These are phyloP conservation scores for Erodium trifolium DNA, from an alignment of 441 rosid genomes.

Conservation along the genomic window DNA sequence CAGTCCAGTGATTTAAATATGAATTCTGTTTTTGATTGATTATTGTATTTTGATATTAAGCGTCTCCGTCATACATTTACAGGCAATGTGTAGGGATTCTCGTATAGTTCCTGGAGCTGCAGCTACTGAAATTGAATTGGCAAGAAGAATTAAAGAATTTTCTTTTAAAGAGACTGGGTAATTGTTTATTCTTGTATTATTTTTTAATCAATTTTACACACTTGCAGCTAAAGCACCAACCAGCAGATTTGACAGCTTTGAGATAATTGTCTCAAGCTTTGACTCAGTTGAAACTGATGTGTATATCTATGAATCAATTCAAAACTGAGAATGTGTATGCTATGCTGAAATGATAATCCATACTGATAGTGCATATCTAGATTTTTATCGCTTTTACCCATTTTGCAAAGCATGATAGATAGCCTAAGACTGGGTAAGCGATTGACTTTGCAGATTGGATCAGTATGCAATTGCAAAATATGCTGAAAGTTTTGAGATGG, in stretches of 20 bases:
- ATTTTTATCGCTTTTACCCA: not conserved
- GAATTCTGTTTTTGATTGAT: not conserved
- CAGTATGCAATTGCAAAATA: conserved; percentile 93
- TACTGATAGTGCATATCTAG: conserved; percentile 1
- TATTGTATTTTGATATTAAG: not conserved
- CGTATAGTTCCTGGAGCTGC: conserved; percentile 95
- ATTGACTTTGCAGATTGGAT: conserved; percentile 62
- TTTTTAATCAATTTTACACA: not conserved
- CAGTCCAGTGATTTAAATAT: not conserved
- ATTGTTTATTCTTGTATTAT: conserved; percentile 9
- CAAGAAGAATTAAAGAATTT: conserved; percentile 87
- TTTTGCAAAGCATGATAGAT: not conserved
- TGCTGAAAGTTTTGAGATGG: conserved; percentile 98
- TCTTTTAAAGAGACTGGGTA: conserved; percentile 96
- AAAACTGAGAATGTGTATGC: not conserved
- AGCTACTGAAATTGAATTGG: conserved; percentile 97
- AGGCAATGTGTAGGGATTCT: conserved; percentile 99
- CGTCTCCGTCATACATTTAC: conserved; percentile 18
- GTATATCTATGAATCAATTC: not conserved
- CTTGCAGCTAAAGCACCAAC: not conserved
- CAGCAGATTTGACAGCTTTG: conserved; percentile 1
- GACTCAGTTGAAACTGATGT: not conserved
- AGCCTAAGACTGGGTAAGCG: not conserved
- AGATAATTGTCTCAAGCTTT: not conserved
- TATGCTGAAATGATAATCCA: not conserved